Conservation (phyloP, 495 filamentous ascomycete species). For the Aspergillus indologenus region DNA sequence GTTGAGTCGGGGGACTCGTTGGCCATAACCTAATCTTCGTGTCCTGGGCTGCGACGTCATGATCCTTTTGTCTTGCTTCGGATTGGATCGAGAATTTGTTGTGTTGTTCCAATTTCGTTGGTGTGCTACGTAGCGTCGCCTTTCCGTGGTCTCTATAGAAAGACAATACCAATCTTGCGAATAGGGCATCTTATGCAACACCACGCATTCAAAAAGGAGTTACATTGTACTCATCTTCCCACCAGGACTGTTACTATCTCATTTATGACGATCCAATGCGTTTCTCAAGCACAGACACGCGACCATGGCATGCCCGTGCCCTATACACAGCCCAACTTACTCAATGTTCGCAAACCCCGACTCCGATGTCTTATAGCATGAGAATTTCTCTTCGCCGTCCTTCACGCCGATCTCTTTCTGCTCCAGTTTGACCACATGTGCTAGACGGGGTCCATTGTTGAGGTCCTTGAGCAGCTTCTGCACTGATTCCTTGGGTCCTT, state of each 20-base stretch:
- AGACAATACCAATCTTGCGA: no score
- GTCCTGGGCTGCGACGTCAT: neutral
- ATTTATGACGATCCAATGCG: no score
- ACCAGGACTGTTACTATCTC: no score
- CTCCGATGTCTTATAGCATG: conserved; percentile 39
- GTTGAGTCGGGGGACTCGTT: neutral
- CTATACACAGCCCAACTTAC: neutral
- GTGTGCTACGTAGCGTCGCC: no score
- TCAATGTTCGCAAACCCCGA: conserved; percentile 25
- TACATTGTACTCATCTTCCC: neutral
- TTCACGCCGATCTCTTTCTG: conserved; percentile 58
- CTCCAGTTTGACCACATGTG: conserved; percentile 70
- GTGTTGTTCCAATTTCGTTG: no score
- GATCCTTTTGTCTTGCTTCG: neutral
- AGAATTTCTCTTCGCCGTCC: conserved; percentile 71
- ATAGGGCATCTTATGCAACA: no score
- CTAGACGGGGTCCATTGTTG: conserved; percentile 64
- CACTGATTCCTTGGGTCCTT: conserved; percentile 64
- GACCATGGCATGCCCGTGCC: neutral
- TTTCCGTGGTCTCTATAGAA: no score
- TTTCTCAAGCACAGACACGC: neutral
- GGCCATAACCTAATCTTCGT: neutral
- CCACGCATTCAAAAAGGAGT: neutral
- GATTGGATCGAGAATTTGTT: no score
- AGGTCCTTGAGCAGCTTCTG: conserved; percentile 71